Conservation (phyloP, 495 filamentous ascomycete genomes). For the Podospora conica region DNA sequence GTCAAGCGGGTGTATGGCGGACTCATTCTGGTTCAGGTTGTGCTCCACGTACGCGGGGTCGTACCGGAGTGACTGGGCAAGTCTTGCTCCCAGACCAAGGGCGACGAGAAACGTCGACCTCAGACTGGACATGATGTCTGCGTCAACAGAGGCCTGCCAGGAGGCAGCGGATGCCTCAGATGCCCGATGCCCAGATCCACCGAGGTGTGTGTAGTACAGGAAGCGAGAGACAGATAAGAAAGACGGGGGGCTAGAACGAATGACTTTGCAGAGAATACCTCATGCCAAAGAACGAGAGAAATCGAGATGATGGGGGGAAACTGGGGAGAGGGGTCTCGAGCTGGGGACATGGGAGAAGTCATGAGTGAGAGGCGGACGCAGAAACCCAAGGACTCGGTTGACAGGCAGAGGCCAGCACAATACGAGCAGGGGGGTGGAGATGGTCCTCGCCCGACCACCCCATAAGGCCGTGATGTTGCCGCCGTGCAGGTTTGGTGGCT, state of each 20-base stretch:
- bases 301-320: background rate
- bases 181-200: background rate
- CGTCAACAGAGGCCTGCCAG: background rate
- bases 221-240: background rate
- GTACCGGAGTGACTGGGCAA: background rate
- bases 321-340: background rate
- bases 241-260: background rate
- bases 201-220: background rate
- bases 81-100: background rate
- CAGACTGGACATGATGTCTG: background rate
- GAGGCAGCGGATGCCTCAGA: background rate
- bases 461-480: background rate
- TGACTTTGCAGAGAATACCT: background rate
- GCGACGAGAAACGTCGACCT: background rate
- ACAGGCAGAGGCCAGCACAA: background rate
- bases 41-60: slow-evolving; percentile 22
- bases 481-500: background rate
- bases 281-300: background rate
- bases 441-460: background rate
- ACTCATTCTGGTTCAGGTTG: slow-evolving; percentile 59
- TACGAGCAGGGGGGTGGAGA: background rate
- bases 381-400: background rate
- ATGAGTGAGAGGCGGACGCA: background rate
- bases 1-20: slow-evolving; percentile 51
- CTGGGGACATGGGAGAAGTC: background rate